A percentile compares a stretch with the other conserved stretches of the same genome.
Conservation (phyloP, 1,284 basidiomycete species). For the Sanguinoderma infundibulare region DNA sequence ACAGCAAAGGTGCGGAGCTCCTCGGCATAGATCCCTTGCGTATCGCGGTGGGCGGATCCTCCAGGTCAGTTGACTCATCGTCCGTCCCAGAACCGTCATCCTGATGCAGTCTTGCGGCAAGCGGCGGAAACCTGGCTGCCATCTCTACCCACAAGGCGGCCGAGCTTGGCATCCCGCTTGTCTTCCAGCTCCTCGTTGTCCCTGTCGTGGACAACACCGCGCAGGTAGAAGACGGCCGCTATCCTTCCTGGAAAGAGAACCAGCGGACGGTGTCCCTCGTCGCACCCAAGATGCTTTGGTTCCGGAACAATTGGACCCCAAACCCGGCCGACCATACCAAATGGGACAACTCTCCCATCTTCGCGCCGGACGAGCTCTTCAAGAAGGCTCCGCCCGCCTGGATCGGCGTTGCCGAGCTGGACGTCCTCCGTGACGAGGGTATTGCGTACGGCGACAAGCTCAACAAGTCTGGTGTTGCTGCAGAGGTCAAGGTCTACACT, state of each 20-base stretch:
- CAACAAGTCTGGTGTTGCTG: constrained; percentile 54
- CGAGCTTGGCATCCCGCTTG: constrained; percentile 55
- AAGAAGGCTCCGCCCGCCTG: constrained; percentile 58
- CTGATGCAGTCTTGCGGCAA: constrained; percentile 30
- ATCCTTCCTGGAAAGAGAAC: constrained; percentile 63
- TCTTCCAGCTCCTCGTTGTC: constrained; percentile 70
- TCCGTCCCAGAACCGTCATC: not conserved
- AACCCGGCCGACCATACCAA: constrained; percentile 59
- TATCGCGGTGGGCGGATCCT: constrained; percentile 69
- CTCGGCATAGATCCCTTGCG: constrained; percentile 46
- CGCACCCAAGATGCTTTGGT: constrained; percentile 75
- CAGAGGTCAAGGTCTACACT: constrained; percentile 60
- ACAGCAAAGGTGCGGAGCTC: constrained; percentile 44
- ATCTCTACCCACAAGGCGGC: constrained; percentile 68
- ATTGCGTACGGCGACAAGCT: constrained; percentile 68
- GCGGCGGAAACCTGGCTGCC: constrained; percentile 75
- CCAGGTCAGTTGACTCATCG: constrained; percentile 48
- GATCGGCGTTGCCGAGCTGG: constrained; percentile 68
- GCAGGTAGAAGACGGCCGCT: constrained; percentile 41
- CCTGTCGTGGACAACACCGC: constrained; percentile 78
- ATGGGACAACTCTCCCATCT: constrained; percentile 73
- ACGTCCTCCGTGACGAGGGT: constrained; percentile 72
- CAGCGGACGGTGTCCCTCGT: constrained; percentile 61
- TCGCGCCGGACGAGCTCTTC: constrained; percentile 62
- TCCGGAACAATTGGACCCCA: constrained; percentile 68